These are phyloP conservation scores for Hypoxylon sp. DNA, from an alignment of 2,329 filamentous ascomycete genomes.

Conservation along the genomic window DNA sequence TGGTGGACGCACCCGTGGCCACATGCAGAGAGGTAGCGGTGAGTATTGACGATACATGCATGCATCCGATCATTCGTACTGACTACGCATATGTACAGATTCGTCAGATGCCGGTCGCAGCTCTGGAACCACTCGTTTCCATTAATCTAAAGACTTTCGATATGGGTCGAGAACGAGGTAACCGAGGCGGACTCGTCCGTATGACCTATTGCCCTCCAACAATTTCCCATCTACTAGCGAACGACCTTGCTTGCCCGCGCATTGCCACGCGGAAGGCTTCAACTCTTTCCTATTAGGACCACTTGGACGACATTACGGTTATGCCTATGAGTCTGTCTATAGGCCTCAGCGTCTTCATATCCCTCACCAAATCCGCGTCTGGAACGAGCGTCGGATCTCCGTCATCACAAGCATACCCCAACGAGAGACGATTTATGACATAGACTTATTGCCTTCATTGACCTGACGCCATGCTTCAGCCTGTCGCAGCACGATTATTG, in stretches of 20 bases:
- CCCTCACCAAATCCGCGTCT: conserved; percentile 20
- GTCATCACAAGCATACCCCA: conserved; percentile 39
- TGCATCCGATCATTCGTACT: background rate
- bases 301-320: background rate
- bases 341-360: conserved; percentile 6
- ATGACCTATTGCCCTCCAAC: too few species aligned
- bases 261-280: background rate
- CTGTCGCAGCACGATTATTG: conserved; percentile 27
- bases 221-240: conserved; percentile 1
- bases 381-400: conserved; percentile 36
- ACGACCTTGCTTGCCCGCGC: background rate
- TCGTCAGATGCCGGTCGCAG: conserved; percentile 48
- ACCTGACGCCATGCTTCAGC: conserved; percentile 29
- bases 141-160: conserved; percentile 34
- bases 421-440: conserved; percentile 51
- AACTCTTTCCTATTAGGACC: too few species aligned
- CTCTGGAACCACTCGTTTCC: conserved; percentile 45
- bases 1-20: conserved; percentile 63
- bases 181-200: conserved; percentile 4
- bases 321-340: conserved; percentile 10
- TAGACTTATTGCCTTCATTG: conserved; percentile 44
- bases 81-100: conserved; percentile 38
- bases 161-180: background rate
- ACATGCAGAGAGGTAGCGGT: conserved; percentile 70
- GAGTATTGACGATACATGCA: conserved; percentile 44